phyloP scores from a whole-genome alignment of 352 stramenopile species.

The Blastocystis sp. region DNA sequence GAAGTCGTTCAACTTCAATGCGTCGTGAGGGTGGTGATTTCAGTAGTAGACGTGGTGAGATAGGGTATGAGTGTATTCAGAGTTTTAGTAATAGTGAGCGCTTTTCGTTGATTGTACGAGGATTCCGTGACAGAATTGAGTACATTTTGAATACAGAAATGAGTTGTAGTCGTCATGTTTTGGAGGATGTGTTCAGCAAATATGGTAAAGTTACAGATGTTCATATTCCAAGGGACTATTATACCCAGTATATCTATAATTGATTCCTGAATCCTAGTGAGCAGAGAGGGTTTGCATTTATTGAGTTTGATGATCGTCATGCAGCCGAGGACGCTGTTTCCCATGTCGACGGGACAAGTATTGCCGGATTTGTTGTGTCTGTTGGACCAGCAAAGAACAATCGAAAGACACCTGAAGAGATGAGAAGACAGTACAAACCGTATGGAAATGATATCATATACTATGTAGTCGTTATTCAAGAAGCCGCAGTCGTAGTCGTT shows the following conservation, averaged over 20 bases:
- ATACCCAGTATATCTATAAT: neutral
- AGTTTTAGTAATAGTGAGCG: neutral
- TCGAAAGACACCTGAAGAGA: constrained; percentile 25
- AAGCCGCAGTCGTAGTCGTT: neutral
- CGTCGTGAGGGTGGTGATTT: neutral
- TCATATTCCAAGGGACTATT: constrained; percentile 36
- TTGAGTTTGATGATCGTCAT: neutral
- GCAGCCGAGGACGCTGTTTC: constrained; percentile 5
- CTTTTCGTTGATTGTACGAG: neutral
- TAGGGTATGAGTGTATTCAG: neutral
- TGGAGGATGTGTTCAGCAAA: neutral
- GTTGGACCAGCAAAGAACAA: neutral
- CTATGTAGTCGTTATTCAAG: neutral
- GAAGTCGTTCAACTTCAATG: neutral
- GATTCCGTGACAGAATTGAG: neutral
- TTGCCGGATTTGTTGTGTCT: neutral
- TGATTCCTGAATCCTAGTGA: neutral
- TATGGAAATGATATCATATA: neutral
- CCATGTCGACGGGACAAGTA: neutral
- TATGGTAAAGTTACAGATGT: neutral
- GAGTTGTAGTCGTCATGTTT: neutral
- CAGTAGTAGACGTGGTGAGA: neutral
- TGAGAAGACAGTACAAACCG: neutral
- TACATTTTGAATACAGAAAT: neutral
- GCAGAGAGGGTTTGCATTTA: constrained; percentile 33